Evolutionary conservation across 2,329 filamentous ascomycete genomes (phyloP).

Genomic region (Pseudopyricularia javanii): DNA sequence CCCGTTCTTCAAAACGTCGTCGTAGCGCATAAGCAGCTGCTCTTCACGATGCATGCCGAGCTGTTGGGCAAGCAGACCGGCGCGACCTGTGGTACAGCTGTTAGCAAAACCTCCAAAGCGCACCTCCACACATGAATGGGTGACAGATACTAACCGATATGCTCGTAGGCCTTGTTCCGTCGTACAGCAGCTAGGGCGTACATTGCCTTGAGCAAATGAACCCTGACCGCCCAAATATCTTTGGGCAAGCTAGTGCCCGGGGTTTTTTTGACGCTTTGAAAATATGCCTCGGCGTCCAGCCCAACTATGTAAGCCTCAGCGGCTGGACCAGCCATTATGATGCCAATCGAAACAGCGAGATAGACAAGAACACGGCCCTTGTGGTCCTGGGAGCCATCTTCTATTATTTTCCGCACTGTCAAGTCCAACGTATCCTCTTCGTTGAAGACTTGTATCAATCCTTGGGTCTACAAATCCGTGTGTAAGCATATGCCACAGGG

Average conservation of each 20-base stretch:
- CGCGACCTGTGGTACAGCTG: neutral
- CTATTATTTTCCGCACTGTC: neutral
- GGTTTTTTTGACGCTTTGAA: neutral
- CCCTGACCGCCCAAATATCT: slow-evolving; percentile 54
- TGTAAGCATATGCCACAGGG: neutral
- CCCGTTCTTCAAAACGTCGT: neutral
- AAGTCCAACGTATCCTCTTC: slow-evolving; percentile 29
- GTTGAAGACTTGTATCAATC: slow-evolving; percentile 49
- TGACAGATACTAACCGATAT: slow-evolving; percentile 33
- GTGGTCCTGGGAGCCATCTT: neutral
- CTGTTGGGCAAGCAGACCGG: neutral
- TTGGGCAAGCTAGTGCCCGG: neutral
- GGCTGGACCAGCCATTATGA: slow-evolving; percentile 42
- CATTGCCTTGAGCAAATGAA: slow-evolving; percentile 48
- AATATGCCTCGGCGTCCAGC: slow-evolving; percentile 1
- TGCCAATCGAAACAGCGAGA: slow-evolving; percentile 49
- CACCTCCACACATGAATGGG: neutral
- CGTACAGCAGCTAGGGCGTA: slow-evolving; percentile 52
- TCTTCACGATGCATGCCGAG: slow-evolving; percentile 2
- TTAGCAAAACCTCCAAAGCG: neutral
- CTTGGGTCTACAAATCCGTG: slow-evolving; percentile 33
- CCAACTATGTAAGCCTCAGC: slow-evolving; percentile 8
- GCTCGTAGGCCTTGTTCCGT: slow-evolving; percentile 49
- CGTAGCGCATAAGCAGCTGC: slow-evolving; percentile 2
- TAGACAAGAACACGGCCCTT: slow-evolving; percentile 29